Percentiles rank a stretch among this genome's conserved stretches.
Conservation (phyloP, 805 yeast genomes). For the Barnettozyma sucrosica region DNA sequence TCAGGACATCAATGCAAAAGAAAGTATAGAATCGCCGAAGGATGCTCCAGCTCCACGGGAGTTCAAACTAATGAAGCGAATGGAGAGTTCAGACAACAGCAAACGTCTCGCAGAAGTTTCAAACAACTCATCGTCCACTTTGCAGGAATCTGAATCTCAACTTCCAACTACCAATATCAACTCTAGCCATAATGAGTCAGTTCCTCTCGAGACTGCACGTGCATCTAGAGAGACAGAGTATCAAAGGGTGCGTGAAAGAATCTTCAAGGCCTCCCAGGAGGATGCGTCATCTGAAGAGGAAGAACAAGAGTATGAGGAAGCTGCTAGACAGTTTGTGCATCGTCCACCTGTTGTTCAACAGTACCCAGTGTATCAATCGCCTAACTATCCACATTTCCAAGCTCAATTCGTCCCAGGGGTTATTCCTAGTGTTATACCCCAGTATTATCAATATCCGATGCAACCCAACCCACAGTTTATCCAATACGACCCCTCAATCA, state of each 20-base stretch:
- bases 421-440: not conserved
- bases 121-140: not conserved
- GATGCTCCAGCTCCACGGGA: slow-evolving; percentile 8
- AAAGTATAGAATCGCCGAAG: not conserved
- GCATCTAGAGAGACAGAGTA: slow-evolving; percentile 40
- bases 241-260: slow-evolving; percentile 34
- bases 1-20: not conserved
- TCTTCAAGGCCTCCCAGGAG: slow-evolving; percentile 29
- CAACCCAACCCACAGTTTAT: not conserved
- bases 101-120: slow-evolving; percentile 3
- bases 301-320: slow-evolving; percentile 10
- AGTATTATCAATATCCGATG: slow-evolving; percentile 4
- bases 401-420: not conserved
- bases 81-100: slow-evolving; percentile 2
- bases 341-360: slow-evolving; percentile 1
- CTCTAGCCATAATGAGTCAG: not conserved
- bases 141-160: not conserved
- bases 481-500: slow-evolving; percentile 10
- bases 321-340: slow-evolving; percentile 5
- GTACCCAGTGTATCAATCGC: not conserved
- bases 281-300: slow-evolving; percentile 22
- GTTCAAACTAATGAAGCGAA: slow-evolving; percentile 25
- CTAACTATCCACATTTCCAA: not conserved
- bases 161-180: not conserved
- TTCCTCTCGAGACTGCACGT: slow-evolving; percentile 29